Conservation (phyloP, 2,329 filamentous ascomycete genomes). For the Trichoderma atroviride region DNA sequence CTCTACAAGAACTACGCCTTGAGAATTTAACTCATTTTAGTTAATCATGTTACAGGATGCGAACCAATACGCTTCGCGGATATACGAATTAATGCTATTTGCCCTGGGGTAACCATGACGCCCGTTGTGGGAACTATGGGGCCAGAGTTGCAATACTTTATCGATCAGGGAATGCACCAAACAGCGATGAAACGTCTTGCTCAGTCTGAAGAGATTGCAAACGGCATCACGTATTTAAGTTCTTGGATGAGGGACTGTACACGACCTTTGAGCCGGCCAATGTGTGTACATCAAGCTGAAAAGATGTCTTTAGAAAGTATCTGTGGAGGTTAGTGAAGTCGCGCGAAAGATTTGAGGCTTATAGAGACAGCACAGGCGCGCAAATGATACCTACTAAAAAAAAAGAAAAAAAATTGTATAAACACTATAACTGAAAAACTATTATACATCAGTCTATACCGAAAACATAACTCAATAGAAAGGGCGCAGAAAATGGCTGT, state of each 20-base stretch:
- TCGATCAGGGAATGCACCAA: background rate
- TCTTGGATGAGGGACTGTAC: background rate
- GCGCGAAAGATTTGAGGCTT: background rate
- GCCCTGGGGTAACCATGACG: background rate
- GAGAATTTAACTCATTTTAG: too few species aligned
- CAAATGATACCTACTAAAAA: background rate
- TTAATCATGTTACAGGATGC: background rate
- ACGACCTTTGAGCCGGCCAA: background rate
- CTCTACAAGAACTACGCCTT: background rate
- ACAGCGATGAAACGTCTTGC: background rate
- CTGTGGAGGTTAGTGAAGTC: background rate
- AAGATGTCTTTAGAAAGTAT: background rate
- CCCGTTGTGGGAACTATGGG: background rate
- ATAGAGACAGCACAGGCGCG: background rate
- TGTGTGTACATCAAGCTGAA: background rate
- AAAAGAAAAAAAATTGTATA: background rate
- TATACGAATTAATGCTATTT: conserved; percentile 4
- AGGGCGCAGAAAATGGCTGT: background rate
- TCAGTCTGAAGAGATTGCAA: background rate
- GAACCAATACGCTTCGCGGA: background rate
- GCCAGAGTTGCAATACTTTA: background rate
- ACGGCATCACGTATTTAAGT: background rate
- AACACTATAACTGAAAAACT: background rate
- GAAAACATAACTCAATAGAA: background rate
- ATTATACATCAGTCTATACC: background rate